Evolutionary conservation across 164 flowering plant genomes (phyloP).

Genomic region (Aristolochia fimbriata): DNA sequence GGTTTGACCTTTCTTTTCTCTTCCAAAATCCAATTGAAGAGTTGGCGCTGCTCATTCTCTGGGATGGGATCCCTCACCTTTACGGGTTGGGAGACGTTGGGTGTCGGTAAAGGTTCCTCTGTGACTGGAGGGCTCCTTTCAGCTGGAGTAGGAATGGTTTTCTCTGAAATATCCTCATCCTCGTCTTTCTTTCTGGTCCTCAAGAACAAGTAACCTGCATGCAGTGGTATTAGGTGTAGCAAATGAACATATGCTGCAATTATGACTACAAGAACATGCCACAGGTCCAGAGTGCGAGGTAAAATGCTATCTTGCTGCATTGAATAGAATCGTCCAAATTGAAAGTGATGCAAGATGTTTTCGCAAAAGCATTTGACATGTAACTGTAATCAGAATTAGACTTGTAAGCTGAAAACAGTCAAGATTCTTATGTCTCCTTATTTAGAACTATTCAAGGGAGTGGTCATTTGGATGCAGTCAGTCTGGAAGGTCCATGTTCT

Average conservation of each 20-base stretch:
- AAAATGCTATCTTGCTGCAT: too few relatives aligned
- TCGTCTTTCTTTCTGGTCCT: slow-evolving; percentile 54
- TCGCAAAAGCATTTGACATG: too few relatives aligned
- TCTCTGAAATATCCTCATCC: slow-evolving; percentile 21
- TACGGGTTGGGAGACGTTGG: slow-evolving; percentile 19
- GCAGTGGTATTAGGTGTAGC: background rate
- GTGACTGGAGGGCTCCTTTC: slow-evolving; percentile 1
- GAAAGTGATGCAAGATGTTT: too few relatives aligned
- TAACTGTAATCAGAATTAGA: too few relatives aligned
- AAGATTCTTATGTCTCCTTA: too few relatives aligned
- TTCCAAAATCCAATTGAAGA: slow-evolving; percentile 79
- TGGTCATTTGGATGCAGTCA: too few relatives aligned
- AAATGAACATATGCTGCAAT: background rate
- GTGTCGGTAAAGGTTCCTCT: slow-evolving; percentile 18
- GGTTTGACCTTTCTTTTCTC: slow-evolving; percentile 77
- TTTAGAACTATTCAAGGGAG: too few relatives aligned
- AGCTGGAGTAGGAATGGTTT: background rate
- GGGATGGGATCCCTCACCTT: slow-evolving; percentile 46
- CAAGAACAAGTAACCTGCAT: slow-evolving; percentile 58
- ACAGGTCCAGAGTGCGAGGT: background rate
- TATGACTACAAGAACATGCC: background rate
- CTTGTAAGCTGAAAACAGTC: too few relatives aligned
- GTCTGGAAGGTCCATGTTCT: too few relatives aligned
- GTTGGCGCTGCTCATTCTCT: slow-evolving; percentile 57
- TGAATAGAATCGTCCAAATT: too few relatives aligned